Evolutionary conservation across 2,329 filamentous ascomycete species (phyloP).

Genomic region (Conoideocrella luteorostrata): DNA sequence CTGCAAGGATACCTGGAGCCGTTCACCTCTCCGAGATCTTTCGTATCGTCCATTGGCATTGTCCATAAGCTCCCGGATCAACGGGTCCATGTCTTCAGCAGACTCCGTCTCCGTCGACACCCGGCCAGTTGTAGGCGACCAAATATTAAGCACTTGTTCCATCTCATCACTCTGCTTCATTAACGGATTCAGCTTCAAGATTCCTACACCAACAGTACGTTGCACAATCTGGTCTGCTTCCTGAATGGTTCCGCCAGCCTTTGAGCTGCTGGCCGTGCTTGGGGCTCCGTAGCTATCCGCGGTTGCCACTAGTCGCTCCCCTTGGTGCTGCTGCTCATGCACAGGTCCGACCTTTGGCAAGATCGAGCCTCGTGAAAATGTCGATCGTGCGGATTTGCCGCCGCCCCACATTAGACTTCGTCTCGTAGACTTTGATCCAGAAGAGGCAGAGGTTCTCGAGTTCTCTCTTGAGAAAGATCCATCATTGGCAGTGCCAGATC

Average conservation of each 20-base stretch:
- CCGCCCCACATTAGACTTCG: slow-evolving; percentile 66
- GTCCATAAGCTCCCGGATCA: slow-evolving; percentile 67
- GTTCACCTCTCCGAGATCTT: slow-evolving; percentile 65
- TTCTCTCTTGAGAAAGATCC: slow-evolving; percentile 36
- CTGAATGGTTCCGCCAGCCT: slow-evolving; percentile 15
- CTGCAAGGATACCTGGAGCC: slow-evolving; percentile 72
- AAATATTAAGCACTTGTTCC: slow-evolving; percentile 72
- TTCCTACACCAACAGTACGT: slow-evolving; percentile 68
- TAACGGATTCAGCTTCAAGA: slow-evolving; percentile 68
- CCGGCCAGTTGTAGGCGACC: slow-evolving; percentile 55
- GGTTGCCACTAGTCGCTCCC: slow-evolving; percentile 33
- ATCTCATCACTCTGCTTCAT: slow-evolving; percentile 65
- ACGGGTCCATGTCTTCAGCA: slow-evolving; percentile 62
- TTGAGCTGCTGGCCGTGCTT: slow-evolving; percentile 52
- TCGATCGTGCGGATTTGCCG: slow-evolving; percentile 47
- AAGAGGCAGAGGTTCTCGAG: slow-evolving; percentile 41
- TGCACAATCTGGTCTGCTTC: slow-evolving; percentile 25
- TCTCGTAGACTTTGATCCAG: slow-evolving; percentile 48
- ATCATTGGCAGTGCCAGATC: slow-evolving; percentile 41
- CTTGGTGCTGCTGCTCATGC: slow-evolving; percentile 46
- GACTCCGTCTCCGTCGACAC: slow-evolving; percentile 51
- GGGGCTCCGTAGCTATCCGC: slow-evolving; percentile 42
- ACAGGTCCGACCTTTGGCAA: slow-evolving; percentile 48
- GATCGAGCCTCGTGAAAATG: slow-evolving; percentile 45
- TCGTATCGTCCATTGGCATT: slow-evolving; percentile 69